Base-by-base conservation (phyloP, 768 basidiomycete genomes). In the Tulasnella sp. region DNA sequence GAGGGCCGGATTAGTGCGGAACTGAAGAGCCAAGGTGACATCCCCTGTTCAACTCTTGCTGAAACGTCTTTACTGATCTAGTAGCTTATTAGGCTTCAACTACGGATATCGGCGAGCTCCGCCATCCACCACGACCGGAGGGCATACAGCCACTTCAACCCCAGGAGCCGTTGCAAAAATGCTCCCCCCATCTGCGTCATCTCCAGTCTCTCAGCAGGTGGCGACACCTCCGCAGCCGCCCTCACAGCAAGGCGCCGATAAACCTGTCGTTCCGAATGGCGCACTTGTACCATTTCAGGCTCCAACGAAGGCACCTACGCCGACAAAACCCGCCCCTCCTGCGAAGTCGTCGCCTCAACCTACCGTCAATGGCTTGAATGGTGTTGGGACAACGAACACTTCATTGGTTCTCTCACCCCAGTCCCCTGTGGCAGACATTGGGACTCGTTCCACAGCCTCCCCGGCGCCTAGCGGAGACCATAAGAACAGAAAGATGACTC, bases 1-100 rank as follows among this genome's bases (percentile, higher is more conserved):
- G 94, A 98, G 61, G 93, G 95, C 5, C 77, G 94, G 51, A 82
- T 99, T 48, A 93, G 89, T 60, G 86, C 86, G 0, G 94, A 98
- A 69, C 78, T 94, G 63, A 94, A 86, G 73, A 89, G 86, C 66
- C 89, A 94, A 77, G 95, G 93, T 87, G 54, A 56, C 76, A 43
- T 41, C 11, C 38, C 24, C 62, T 45, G 27, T n/a, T n/a, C n/a
- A 45, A 38, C 61, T 54, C 38, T 26, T 62, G 50, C 26, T 44
- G 21, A 3, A 45, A 47, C 15, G 34, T 51, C 34, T 21, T 50
- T 29, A 21, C 51, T 34, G 44, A 8, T n/a, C 51, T 42, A 24
- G 27, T 15, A 19, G 44, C 45, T 8, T 21, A 15, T 1, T 60
- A 93, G 92, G 94, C 32, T 94, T 98, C 77, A 96, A 98, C 74